Percentiles rank a stretch among this genome's conserved stretches.
Conservation (phyloP, 805 yeast genomes). For the Starmera caribaea region DNA sequence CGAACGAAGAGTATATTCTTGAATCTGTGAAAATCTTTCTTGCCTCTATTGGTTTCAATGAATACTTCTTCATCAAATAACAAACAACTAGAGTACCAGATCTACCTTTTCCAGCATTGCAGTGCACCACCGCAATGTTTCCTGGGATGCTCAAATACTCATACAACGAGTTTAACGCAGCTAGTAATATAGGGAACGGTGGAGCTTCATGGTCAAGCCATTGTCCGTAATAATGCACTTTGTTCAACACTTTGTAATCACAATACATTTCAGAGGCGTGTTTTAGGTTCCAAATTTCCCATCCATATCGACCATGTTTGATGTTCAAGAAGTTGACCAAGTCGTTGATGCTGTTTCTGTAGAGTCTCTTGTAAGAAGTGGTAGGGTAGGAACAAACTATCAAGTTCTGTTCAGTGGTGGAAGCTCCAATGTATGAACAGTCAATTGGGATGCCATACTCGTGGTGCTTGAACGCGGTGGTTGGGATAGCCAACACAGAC, state of each 20-base stretch:
- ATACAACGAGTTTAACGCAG: conserved; percentile 35
- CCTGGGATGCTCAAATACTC: conserved; percentile 26
- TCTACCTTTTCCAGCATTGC: conserved; percentile 88
- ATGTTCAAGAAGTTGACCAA: conserved; percentile 37
- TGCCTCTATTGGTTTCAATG: conserved; percentile 34
- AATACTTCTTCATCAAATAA: conserved; percentile 45
- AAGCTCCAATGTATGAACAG: conserved; percentile 42
- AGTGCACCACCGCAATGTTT: conserved; percentile 66
- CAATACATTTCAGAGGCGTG: conserved; percentile 34
- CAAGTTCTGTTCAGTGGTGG: conserved; percentile 20
- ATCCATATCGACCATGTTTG: conserved; percentile 37
- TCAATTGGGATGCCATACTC: conserved; percentile 36
- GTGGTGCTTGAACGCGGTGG: conserved; percentile 1
- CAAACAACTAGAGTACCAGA: conserved; percentile 73
- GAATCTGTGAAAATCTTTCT: conserved; percentile 39
- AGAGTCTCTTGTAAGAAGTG: conserved; percentile 31
- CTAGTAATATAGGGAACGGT: conserved; percentile 41
- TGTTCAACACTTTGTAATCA: conserved; percentile 10
- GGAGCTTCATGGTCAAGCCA: conserved; percentile 78
- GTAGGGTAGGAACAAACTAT: conserved; percentile 77
- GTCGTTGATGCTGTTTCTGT: conserved; percentile 42
- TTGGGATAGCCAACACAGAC: too few species aligned
- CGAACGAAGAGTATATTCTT: conserved; percentile 38
- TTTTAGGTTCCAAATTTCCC: conserved; percentile 72
- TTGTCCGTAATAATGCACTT: conserved; percentile 26